Evolutionary conservation across 2,329 filamentous ascomycete species (phyloP).

Genomic region (Aspergillus eucalypticola): DNA sequence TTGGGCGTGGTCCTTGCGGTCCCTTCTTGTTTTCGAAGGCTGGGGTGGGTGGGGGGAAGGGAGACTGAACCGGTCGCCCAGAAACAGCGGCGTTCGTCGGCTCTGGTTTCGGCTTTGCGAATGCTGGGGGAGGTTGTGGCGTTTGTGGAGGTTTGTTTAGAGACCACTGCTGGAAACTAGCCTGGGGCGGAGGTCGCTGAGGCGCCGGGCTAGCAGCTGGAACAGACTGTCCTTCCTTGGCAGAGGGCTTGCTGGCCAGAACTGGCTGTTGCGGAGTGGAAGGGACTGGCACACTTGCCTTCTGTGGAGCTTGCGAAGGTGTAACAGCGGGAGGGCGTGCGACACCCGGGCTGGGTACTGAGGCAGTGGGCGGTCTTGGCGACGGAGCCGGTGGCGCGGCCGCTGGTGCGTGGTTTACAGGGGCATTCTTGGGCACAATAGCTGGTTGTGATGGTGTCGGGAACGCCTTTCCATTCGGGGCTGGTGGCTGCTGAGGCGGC

Average conservation of each 20-base stretch:
- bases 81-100: conserved; percentile 17
- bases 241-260: conserved; percentile 16
- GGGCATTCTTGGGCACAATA: conserved; percentile 19
- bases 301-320: conserved; percentile 29
- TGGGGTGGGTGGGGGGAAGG: conserved; percentile 22
- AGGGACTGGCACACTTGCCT: conserved; percentile 19
- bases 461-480: conserved; percentile 22
- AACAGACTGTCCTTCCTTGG: conserved; percentile 18
- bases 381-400: conserved; percentile 15
- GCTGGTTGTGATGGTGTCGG: conserved; percentile 26
- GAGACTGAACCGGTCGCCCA: conserved; percentile 23
- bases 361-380: conserved; percentile 18
- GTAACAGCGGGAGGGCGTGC: conserved; percentile 22
- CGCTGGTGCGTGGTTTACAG: conserved; percentile 9
- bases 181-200: conserved; percentile 29
- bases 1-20: conserved; percentile 19
- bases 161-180: conserved; percentile 42
- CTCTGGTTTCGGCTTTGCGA: conserved; percentile 19
- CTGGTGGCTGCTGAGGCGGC: conserved; percentile 14
- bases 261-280: conserved; percentile 16
- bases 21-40: conserved; percentile 18
- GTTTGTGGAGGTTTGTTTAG: conserved; percentile 35
- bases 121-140: conserved; percentile 28
- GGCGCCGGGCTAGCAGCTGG: conserved; percentile 19
- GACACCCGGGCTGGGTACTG: conserved; percentile 21